Base-by-base conservation (phyloP, 1,139 yeast genomes). In the Suhomyces bribrorum region DNA sequence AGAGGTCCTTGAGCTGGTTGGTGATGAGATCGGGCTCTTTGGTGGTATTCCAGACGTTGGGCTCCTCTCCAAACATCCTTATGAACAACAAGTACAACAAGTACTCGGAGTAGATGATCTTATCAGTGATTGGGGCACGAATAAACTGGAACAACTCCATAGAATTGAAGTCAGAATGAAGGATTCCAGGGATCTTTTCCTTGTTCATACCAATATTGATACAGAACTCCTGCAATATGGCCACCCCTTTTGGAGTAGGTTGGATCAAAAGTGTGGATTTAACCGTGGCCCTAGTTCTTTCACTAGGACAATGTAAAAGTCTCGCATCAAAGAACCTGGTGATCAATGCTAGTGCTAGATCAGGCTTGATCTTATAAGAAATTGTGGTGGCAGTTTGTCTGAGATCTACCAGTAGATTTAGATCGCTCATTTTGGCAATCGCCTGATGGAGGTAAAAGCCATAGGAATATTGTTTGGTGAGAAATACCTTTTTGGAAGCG, bases 161-260 rank as follows among this genome's bases (percentile, higher is more conserved):
- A 0, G 95, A 75, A 58, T 88, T 88, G 52, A 81, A 74, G 16
- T 57, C 56, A 0, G 87, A 75, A 3, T 60, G 51, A 7, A 88
- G 53, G 9, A 87, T 72, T 1, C 59, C 50, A 0, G 83, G 83
- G 29, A 60, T 43, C 0, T 46, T 40, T 0, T 57, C 47, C 11
- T 59, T 57, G 31, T 63, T 66, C 41, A 83, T 59, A 0, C 92
- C 95, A 37, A 75, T 63, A 30, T 67, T 73, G 36, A 66, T 65
- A 46, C 84, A 81, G 55, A 82, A 88, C 9, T 73, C 66, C 35
- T 77, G 78, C 2, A 90, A 61, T 0, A 88, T 57, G 0, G 89
- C 81, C 4, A 88, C 78, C 1, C 97, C 98, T 54, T 92, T 92
- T 0, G 97, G 92, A 0, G 97, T 88, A 5, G 96, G 95, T 53